phyloP scores from a whole-genome alignment of 176 grass and related monocot genomes.

The Poa pratensis region DNA sequence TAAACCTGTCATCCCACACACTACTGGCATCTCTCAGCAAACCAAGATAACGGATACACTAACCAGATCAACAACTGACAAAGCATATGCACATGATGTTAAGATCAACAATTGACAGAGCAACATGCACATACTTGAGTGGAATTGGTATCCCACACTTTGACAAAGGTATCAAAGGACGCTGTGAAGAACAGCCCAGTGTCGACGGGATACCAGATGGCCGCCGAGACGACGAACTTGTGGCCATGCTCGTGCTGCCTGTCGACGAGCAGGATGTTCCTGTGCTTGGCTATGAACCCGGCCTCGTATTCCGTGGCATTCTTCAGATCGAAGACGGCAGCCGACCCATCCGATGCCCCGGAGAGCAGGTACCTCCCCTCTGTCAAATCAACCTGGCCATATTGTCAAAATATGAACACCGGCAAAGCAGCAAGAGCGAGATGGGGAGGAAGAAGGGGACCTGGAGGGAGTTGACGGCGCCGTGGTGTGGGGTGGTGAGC shows the following conservation, averaged over 20 bases:
- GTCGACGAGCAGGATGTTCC: conserved; percentile 71
- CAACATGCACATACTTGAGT: conserved; percentile 58
- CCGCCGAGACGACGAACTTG: conserved; percentile 71
- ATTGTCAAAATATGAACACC: conserved; percentile 55
- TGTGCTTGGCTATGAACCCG: conserved; percentile 77
- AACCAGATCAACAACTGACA: neutral
- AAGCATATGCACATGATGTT: conserved; percentile 30
- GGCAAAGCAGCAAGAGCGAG: neutral
- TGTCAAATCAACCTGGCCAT: conserved; percentile 86
- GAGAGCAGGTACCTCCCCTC: conserved; percentile 89
- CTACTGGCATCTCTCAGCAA: conserved; percentile 18
- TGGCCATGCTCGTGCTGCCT: conserved; percentile 72
- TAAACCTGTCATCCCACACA: neutral
- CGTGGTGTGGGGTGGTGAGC: conserved; percentile 69
- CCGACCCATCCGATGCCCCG: conserved; percentile 77
- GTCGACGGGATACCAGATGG: conserved; percentile 89
- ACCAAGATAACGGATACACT: neutral
- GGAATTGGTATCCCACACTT: conserved; percentile 97
- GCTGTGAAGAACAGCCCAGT: conserved; percentile 84
- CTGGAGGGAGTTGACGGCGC: conserved; percentile 91
- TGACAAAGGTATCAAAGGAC: conserved; percentile 84
- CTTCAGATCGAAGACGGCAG: conserved; percentile 73
- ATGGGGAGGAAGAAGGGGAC: conserved; percentile 34
- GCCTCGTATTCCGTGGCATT: conserved; percentile 51
- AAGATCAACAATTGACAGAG: neutral